Percentiles rank a stretch among this genome's conserved stretches.
Conservation (phyloP, 73 alveolate genomes). For the Paramecium pentaurelia region DNA sequence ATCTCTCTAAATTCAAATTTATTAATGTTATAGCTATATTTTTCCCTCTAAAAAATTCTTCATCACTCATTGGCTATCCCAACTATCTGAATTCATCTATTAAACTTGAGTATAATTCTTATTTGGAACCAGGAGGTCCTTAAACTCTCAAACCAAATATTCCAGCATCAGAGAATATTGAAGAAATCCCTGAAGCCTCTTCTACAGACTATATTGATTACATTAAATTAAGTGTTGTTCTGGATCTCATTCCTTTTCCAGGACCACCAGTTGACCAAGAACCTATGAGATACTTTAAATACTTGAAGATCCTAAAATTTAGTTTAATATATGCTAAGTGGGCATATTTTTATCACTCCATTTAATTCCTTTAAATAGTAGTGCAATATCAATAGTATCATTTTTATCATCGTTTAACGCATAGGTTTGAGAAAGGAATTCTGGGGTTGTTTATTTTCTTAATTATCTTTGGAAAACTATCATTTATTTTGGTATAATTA, state of each 20-base stretch:
- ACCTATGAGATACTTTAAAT: not conserved
- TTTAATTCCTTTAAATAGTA: not conserved
- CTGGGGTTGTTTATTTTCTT: not conserved
- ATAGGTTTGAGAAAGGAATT: not conserved
- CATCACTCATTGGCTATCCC: constrained; percentile 26
- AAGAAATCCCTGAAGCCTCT: not conserved
- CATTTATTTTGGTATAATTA: not conserved
- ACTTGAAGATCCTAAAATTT: constrained; percentile 42
- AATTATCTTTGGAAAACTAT: constrained; percentile 20
- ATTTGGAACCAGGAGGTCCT: not conserved
- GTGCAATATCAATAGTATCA: constrained; percentile 12
- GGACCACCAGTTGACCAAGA: constrained; percentile 58
- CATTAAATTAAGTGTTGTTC: constrained; percentile 37
- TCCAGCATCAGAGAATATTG: constrained; percentile 1
- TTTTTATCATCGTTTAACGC: not conserved
- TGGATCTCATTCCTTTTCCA: constrained; percentile 50
- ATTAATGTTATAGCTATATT: constrained; percentile 13
- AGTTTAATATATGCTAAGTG: not conserved
- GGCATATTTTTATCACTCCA: not conserved
- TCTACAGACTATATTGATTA: not conserved
- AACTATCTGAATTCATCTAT: not conserved
- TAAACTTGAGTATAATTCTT: not conserved
- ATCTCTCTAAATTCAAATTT: constrained; percentile 19
- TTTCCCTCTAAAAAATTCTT: not conserved
- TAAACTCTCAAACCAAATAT: constrained; percentile 27